Percentiles rank a stretch among this genome's conserved stretches.
Evolutionary conservation across 106 monocot species (phyloP).

Genomic region (Acorus calamus): DNA sequence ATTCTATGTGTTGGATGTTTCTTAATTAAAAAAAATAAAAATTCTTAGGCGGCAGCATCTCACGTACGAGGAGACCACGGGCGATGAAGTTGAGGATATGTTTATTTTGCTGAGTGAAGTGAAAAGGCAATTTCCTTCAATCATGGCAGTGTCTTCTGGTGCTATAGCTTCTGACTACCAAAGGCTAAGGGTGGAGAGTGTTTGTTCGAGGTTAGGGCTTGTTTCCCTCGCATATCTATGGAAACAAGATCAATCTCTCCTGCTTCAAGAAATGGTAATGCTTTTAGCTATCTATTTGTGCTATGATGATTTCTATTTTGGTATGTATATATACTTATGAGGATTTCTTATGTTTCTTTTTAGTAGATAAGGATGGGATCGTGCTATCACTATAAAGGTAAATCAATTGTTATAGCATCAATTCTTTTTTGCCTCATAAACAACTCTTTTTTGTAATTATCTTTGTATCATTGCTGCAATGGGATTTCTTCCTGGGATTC

Average conservation of each 20-base stretch:
- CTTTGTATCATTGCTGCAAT: no score
- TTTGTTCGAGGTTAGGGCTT: conserved; percentile 90
- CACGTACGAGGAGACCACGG: conserved; percentile 47
- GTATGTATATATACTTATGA: background rate
- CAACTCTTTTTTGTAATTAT: no score
- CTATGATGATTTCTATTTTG: background rate
- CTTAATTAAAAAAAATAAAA: conserved; percentile 3
- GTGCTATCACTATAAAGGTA: conserved; percentile 89
- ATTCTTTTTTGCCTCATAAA: no score
- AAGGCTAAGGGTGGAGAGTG: conserved; percentile 90
- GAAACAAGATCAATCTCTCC: conserved; percentile 85
- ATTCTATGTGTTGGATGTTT: background rate
- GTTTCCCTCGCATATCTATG: conserved; percentile 95
- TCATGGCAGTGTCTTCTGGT: conserved; percentile 87
- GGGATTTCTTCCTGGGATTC: no score
- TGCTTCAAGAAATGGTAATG: conserved; percentile 93
- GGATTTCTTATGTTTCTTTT: conserved; percentile 14
- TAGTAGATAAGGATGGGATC: conserved; percentile 65
- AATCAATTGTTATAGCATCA: background rate
- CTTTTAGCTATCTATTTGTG: background rate
- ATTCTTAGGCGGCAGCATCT: conserved; percentile 61
- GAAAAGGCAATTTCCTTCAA: conserved; percentile 62
- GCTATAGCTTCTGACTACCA: conserved; percentile 99
- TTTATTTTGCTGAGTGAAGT: conserved; percentile 71
- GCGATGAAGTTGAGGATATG: conserved; percentile 99